A percentile compares a stretch with the other conserved stretches of the same genome.
Evolutionary conservation across 139 green algal species (phyloP).

Genomic region (Mesotaenium endlicherianum): DNA sequence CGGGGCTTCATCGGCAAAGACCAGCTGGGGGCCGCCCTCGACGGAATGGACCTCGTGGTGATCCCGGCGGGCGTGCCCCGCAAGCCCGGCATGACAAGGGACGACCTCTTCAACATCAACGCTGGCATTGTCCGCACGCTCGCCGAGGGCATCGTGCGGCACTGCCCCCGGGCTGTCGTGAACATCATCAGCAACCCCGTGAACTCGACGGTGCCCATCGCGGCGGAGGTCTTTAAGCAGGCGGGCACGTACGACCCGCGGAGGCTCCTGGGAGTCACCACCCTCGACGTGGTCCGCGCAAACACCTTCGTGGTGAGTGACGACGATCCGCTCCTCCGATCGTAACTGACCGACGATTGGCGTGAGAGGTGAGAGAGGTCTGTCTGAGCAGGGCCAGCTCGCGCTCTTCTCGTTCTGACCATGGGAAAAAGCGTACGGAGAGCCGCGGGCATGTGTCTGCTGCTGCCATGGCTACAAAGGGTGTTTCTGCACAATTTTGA

Average conservation of each 20-base stretch:
- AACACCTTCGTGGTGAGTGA: constrained; percentile 95
- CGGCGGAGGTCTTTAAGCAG: constrained; percentile 76
- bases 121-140: constrained; percentile 91
- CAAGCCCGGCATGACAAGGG: constrained; percentile 99
- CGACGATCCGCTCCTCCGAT: too few species aligned
- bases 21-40: constrained; percentile 69
- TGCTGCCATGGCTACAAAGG: too few species aligned
- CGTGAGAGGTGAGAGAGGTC: too few species aligned
- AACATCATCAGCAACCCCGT: constrained; percentile 92
- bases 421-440: too few species aligned
- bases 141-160: constrained; percentile 78
- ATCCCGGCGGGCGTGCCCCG: constrained; percentile 94
- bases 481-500: too few species aligned
- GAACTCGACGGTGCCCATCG: constrained; percentile 90
- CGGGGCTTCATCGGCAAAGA: constrained; percentile 70
- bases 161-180: constrained; percentile 74
- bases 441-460: too few species aligned
- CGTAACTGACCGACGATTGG: too few species aligned
- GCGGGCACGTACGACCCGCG: constrained; percentile 83
- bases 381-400: too few species aligned
- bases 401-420: too few species aligned
- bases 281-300: constrained; percentile 88
- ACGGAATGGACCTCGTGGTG: constrained; percentile 82
- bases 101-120: constrained; percentile 99
- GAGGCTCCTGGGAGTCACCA: constrained; percentile 92